Evolutionary conservation across 805 yeast species (phyloP).

Genomic region (Sugiyamaella smithiae): DNA sequence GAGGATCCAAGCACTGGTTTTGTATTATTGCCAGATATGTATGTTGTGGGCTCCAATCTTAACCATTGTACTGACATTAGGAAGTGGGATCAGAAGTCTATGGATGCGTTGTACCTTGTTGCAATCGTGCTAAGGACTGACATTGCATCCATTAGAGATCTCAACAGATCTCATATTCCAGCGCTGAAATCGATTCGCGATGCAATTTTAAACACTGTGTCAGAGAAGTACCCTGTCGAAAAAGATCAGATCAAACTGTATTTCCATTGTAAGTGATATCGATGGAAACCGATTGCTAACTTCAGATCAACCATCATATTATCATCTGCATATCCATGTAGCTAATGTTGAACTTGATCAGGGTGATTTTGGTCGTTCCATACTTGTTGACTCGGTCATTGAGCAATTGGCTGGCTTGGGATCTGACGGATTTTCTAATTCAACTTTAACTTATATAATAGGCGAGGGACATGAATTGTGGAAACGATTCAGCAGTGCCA

Average conservation of each 20-base stretch:
- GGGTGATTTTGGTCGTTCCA: slow-evolving; percentile 79
- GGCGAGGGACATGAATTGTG: slow-evolving; percentile 81
- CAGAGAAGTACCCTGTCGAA: slow-evolving; percentile 46
- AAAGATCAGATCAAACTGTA: slow-evolving; percentile 67
- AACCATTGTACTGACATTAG: slow-evolving; percentile 13
- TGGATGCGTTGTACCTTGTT: slow-evolving; percentile 71
- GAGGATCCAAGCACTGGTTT: slow-evolving; percentile 55
- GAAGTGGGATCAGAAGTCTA: slow-evolving; percentile 81
- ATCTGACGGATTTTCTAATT: slow-evolving; percentile 53
- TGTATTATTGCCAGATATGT: slow-evolving; percentile 85
- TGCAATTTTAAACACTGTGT: slow-evolving; percentile 48
- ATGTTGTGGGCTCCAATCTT: slow-evolving; percentile 8
- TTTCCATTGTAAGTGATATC: slow-evolving; percentile 48
- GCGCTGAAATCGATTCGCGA: slow-evolving; percentile 51
- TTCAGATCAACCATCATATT: slow-evolving; percentile 82
- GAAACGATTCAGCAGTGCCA: slow-evolving; percentile 35
- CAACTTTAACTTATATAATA: slow-evolving; percentile 60
- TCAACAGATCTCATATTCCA: slow-evolving; percentile 55
- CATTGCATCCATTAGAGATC: slow-evolving; percentile 71
- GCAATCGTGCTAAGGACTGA: slow-evolving; percentile 70
- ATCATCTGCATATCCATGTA: slow-evolving; percentile 91
- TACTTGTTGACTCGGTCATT: slow-evolving; percentile 75
- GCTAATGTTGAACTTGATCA: slow-evolving; percentile 69
- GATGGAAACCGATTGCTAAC: neutral
- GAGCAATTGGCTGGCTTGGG: slow-evolving; percentile 60